Conservation (phyloP, 2,329 filamentous ascomycete genomes). For the Cercospora zeina region DNA sequence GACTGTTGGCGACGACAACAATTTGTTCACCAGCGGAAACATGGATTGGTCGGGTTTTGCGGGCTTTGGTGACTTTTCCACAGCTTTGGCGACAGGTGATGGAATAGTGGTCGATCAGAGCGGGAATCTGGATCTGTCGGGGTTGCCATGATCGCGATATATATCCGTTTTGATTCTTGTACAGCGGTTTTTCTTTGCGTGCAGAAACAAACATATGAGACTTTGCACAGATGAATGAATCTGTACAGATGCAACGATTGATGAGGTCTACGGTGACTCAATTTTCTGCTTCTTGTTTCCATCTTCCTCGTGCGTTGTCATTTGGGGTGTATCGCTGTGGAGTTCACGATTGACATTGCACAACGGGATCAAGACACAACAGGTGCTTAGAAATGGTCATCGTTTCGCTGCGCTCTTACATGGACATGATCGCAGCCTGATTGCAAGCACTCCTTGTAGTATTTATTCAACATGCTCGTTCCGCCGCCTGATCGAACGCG, state of each 20-base stretch:
- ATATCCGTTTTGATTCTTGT: neutral
- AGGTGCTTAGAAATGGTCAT: neutral
- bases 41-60: conserved; percentile 39
- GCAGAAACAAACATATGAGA: neutral
- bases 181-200: too few species aligned
- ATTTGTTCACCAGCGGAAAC: conserved; percentile 34
- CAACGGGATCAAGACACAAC: neutral
- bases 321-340: neutral
- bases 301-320: neutral
- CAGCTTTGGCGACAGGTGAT: conserved; percentile 26
- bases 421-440: neutral
- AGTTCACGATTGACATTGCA: neutral
- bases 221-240: neutral
- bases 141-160: neutral
- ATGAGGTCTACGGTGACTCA: neutral
- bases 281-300: neutral
- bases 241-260: neutral
- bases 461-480: neutral
- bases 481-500: neutral
- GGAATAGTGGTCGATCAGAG: conserved; percentile 10
- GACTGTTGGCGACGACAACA: conserved; percentile 42
- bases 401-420: neutral
- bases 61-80: conserved; percentile 32
- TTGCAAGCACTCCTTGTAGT: neutral
- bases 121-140: conserved; percentile 12